Base-by-base conservation (phyloP, 345 rosid species). In the Draba incana region DNA sequence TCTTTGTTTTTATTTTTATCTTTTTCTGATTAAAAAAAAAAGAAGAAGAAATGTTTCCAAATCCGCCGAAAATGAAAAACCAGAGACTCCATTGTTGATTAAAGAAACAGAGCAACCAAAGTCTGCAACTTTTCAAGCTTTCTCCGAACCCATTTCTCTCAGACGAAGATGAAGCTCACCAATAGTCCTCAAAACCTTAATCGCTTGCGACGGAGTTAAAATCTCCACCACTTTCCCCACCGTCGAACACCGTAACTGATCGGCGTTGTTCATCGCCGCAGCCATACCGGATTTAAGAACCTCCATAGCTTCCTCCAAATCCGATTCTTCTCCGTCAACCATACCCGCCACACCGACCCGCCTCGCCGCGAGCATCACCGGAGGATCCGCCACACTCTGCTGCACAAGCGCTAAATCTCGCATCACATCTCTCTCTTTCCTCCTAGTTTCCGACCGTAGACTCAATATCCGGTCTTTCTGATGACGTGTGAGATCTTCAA, bases 191-290 rank as follows among this genome's bases (percentile, higher is more conserved):
- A 74, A 45, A 1, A 74, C 35, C 44, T 66, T 74, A 35, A 74
- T 61, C 31, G 77, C 72, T 11, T 74, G 77, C 33, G 57, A 16
- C 27, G 77, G 68, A 44, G 49, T 59, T 5, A 74, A 63, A 44
- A 74, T 74, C 77, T 74, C 77, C 68, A 74, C 77, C 13, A 74
- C 68, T 74, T 20, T 60, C 38, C 68, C 77, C 25, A 74, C 77
- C 50, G 77, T 74, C 4, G 57, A 74, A 66, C 77, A 74, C 68
- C 77, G 28, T 12, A 74, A 16, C 44, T 66, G 51, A 66, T 74
- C 77, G 2, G 77, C 77, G 13, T 45, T 53, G 9, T 74, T 66
- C 77, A 74, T 74, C 63, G 68, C 14, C 10, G 62, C 12, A 15
- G 72, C 77, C 77, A 74, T 74, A 28, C 77, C 68, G 0, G 42